A percentile compares a stretch with the other conserved stretches of the same genome.
phyloP scores from a whole-genome alignment of 768 basidiomycete genomes.

The Myochromella boudieri region DNA sequence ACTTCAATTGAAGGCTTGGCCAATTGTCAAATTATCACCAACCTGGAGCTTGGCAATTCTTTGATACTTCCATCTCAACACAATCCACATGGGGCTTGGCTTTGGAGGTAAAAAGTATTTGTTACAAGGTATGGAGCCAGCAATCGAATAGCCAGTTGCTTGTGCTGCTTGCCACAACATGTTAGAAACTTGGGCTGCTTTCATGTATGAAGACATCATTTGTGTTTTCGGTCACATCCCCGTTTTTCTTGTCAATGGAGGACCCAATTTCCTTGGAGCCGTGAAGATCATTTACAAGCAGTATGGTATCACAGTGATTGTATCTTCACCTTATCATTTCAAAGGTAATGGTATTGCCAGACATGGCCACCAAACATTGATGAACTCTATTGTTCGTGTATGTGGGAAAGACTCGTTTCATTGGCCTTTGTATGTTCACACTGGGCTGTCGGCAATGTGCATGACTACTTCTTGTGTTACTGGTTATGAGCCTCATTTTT shows the following conservation, averaged over 20 bases:
- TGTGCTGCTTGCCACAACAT: conserved; percentile 8
- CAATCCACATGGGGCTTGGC: conserved; percentile 27
- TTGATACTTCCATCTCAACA: conserved; percentile 24
- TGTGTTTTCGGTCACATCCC: conserved; percentile 17
- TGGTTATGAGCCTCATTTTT: conserved; percentile 28
- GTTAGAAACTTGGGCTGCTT: conserved; percentile 19
- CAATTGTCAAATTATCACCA: conserved; percentile 20
- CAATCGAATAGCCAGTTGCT: conserved; percentile 23
- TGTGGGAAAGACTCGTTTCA: conserved; percentile 16
- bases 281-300: conserved; percentile 19
- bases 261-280: conserved; percentile 27
- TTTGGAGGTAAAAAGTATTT: conserved; percentile 21
- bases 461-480: conserved; percentile 25
- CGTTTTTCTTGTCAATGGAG: conserved; percentile 6
- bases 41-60: conserved; percentile 22
- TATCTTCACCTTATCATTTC: conserved; percentile 29
- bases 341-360: conserved; percentile 32
- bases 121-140: conserved; percentile 23
- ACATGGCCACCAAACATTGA: conserved; percentile 24
- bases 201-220: conserved; percentile 30
- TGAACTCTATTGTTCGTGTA: conserved; percentile 19
- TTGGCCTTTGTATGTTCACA: conserved; percentile 26
- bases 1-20: conserved; percentile 15
- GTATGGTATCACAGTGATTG: conserved; percentile 24
- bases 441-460: conserved; percentile 24